Percentiles rank a stretch among this genome's conserved stretches.
Evolutionary conservation across 192 early-diverging fungal genomes (phyloP).

Genomic region (Entomortierella beljakovae): DNA sequence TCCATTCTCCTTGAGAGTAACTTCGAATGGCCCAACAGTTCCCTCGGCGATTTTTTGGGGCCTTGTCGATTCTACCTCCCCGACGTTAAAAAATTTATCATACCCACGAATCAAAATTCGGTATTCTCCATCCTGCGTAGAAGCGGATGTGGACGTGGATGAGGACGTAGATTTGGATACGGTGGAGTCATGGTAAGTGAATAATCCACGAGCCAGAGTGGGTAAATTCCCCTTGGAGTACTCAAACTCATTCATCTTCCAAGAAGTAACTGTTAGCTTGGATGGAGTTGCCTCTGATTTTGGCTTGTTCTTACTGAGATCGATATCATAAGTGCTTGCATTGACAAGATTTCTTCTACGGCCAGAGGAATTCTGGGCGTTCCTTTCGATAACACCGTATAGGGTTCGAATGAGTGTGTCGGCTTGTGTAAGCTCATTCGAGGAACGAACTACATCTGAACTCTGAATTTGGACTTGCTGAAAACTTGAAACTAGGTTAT

Average conservation of each 20-base stretch:
- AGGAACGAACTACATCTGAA: neutral
- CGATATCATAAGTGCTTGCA: conserved; percentile 23
- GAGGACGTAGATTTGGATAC: neutral
- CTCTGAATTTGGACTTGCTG: conserved; percentile 11
- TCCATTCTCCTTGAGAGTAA: conserved; percentile 97
- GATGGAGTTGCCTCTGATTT: neutral
- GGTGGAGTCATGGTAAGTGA: conserved; percentile 61
- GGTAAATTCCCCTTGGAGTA: conserved; percentile 80
- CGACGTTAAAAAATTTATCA: conserved; percentile 96
- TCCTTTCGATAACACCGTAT: conserved; percentile 15
- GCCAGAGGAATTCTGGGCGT: neutral
- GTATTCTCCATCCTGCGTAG: conserved; percentile 28
- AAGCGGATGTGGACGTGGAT: too few species aligned
- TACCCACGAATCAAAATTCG: conserved; percentile 89
- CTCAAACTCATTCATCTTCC: conserved; percentile 77
- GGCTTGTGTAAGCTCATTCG: conserved; percentile 8
- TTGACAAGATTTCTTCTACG: conserved; percentile 36
- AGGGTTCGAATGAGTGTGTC: conserved; percentile 31
- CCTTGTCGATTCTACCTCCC: conserved; percentile 69
- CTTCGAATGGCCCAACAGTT: conserved; percentile 88
- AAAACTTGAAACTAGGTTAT: conserved; percentile 2
- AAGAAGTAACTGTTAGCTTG: conserved; percentile 48
- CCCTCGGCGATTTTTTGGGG: conserved; percentile 68
- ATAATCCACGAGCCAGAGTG: conserved; percentile 85
- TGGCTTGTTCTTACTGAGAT: conserved; percentile 10